phyloP scores from a whole-genome alignment of 2,329 filamentous ascomycete genomes.

The Hymenoscyphus occultus region DNA sequence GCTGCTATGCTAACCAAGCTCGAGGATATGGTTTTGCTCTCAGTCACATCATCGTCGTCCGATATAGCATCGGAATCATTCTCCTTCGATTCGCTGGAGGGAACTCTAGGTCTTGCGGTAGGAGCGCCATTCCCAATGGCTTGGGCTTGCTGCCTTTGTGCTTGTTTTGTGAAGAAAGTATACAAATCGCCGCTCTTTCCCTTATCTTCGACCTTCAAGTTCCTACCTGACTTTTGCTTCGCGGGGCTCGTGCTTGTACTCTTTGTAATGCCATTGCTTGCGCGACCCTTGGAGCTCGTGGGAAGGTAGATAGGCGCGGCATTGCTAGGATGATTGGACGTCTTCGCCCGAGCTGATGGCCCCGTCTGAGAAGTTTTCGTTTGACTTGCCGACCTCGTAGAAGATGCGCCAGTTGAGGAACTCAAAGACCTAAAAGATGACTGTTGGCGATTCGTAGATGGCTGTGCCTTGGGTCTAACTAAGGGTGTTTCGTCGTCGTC shows the following conservation, averaged over 20 bases:
- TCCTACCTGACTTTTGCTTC: slow-evolving; percentile 42
- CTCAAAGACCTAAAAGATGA: slow-evolving; percentile 26
- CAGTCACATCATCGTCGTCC: slow-evolving; percentile 56
- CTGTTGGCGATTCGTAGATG: slow-evolving; percentile 24
- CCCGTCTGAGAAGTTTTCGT: slow-evolving; percentile 25
- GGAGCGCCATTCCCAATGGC: slow-evolving; percentile 12
- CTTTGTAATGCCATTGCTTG: slow-evolving; percentile 29
- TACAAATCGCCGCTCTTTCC: slow-evolving; percentile 55
- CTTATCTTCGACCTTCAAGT: slow-evolving; percentile 47
- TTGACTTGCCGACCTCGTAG: background rate
- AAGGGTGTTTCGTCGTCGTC: slow-evolving; percentile 46
- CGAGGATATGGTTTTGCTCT: slow-evolving; percentile 47
- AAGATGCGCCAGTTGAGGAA: background rate
- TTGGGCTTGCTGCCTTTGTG: slow-evolving; percentile 43
- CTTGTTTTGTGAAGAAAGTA: slow-evolving; percentile 60
- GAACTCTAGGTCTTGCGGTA: slow-evolving; percentile 4
- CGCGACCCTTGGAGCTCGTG: slow-evolving; percentile 30
- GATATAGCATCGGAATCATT: slow-evolving; percentile 48
- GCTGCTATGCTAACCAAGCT: slow-evolving; percentile 57
- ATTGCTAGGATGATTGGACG: slow-evolving; percentile 31
- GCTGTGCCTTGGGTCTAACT: slow-evolving; percentile 20
- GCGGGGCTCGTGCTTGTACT: slow-evolving; percentile 42
- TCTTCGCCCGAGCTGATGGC: slow-evolving; percentile 32
- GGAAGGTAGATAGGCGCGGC: slow-evolving; percentile 31
- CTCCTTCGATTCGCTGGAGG: slow-evolving; percentile 14